Conservation (phyloP, 208 protist genomes). For the Acanthamoeba triangularis region DNA sequence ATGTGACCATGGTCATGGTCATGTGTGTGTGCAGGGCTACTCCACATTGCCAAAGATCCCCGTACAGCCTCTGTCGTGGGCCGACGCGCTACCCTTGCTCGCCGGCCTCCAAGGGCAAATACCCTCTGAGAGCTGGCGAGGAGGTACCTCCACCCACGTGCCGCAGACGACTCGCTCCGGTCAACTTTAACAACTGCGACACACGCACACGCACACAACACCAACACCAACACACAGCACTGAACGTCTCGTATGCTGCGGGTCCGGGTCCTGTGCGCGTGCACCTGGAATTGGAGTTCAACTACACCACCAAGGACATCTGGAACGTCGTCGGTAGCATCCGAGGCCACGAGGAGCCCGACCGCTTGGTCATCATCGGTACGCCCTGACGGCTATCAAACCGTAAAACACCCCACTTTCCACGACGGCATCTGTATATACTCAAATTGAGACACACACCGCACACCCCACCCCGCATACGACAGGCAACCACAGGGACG, state of each 20-base stretch:
- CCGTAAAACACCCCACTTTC: too few species aligned
- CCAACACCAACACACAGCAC: not conserved
- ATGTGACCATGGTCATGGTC: not conserved
- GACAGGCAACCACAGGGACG: slow-evolving; percentile 73
- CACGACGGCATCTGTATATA: not conserved
- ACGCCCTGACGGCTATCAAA: not conserved
- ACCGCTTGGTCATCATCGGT: slow-evolving; percentile 67
- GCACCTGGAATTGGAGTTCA: slow-evolving; percentile 30
- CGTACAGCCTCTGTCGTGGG: slow-evolving; percentile 70
- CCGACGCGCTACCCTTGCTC: slow-evolving; percentile 58
- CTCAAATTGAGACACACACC: not conserved
- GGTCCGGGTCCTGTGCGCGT: slow-evolving; percentile 20
- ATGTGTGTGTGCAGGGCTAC: slow-evolving; percentile 21
- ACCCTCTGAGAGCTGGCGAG: not conserved
- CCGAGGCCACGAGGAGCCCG: not conserved
- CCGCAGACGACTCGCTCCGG: not conserved
- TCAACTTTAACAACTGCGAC: too few species aligned
- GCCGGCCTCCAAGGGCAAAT: not conserved
- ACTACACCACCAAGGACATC: slow-evolving; percentile 60
- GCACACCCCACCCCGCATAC: not conserved
- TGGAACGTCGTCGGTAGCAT: slow-evolving; percentile 68
- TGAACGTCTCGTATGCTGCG: slow-evolving; percentile 41
- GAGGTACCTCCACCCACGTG: not conserved
- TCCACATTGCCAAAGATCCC: slow-evolving; percentile 55
- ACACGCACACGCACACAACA: not conserved